Evolutionary conservation across 352 stramenopile species (phyloP).

Genomic region (Hyaloperonospora brassicae): DNA sequence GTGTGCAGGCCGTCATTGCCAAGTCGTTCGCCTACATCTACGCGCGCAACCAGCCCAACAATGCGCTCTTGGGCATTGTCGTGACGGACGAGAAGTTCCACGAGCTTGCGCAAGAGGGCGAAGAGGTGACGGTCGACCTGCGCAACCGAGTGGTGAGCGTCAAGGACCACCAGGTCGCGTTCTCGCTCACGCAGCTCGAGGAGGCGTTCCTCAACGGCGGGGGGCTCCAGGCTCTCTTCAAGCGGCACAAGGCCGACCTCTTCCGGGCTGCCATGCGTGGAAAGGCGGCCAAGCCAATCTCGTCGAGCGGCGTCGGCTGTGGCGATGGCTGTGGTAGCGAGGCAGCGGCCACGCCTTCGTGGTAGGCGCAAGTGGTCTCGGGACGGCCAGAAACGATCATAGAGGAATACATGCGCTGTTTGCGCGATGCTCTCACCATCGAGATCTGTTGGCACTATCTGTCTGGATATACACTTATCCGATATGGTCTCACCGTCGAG

Average conservation of each 20-base stretch:
- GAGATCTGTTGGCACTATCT: too few relatives aligned
- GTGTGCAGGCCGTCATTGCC: conserved; percentile 73
- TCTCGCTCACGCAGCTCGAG: conserved; percentile 69
- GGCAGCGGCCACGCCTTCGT: conserved; percentile 20
- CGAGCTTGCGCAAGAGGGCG: conserved; percentile 54
- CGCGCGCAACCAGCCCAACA: conserved; percentile 79
- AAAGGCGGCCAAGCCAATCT: conserved; percentile 52
- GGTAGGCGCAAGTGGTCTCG: conserved; percentile 8
- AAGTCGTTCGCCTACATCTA: conserved; percentile 86
- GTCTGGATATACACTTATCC: too few relatives aligned
- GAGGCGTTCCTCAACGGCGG: conserved; percentile 76
- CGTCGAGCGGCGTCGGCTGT: conserved; percentile 51
- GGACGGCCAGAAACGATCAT: too few relatives aligned
- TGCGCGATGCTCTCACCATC: too few relatives aligned
- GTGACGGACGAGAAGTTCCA: conserved; percentile 78
- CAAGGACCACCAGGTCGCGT: conserved; percentile 49
- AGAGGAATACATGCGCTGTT: too few relatives aligned
- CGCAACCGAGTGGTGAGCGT: conserved; percentile 58
- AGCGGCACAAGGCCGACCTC: conserved; percentile 78
- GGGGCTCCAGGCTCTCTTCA: conserved; percentile 67
- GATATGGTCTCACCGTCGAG: too few relatives aligned
- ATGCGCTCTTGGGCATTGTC: conserved; percentile 70
- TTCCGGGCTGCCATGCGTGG: conserved; percentile 71
- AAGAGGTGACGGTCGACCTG: conserved; percentile 63
- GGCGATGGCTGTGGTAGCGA: conserved; percentile 24